Base-by-base conservation (phyloP, 306 rosid genomes). In the Sicyos edulis region DNA sequence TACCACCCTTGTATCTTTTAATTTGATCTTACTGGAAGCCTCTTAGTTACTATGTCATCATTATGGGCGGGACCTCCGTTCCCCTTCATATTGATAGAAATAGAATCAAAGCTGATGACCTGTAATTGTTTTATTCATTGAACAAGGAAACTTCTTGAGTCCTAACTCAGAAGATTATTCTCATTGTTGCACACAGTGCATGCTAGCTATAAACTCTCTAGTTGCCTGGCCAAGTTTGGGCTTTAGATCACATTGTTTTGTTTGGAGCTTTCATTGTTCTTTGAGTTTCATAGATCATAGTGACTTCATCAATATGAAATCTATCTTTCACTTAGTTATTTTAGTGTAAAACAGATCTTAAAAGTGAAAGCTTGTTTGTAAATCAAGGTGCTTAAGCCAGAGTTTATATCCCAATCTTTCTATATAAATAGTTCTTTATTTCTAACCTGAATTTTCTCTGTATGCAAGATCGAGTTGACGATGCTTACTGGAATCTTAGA, bases 401-500 rank as follows among this genome's bases (percentile, higher is more conserved):
- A 24, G 44, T 62, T 62, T 13, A 40, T 10, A 26, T 34, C 24
- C 42, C 42, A 37, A 37, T 37, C 42, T 37, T 65, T 65, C 53
- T 64, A n/a, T 19, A 8, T 10, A 44, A 17, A 11, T 17, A 19
- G 19, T 45, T 66, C 17, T 37, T 11, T 7, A 10, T 75, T 75
- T 62, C 44, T 42, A 64, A 29, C 32, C 47, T 53, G 29, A 7
- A 29, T n/a, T 16, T n/a, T 64, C 73, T 64, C 70, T 52, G 44
- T 59, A 11, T 81, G 78, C 77, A 74, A 90, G 98, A 87, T 80
- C 88, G 88, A 72, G 78, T 93, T 76, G 69, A 77, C 58, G 97
- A 90, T 74, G 96, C 92, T 50, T 54, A 88, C 75, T 86, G 92
- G 91, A 86, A 87, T 74, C 86, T 89, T 75, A 83, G 83, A 74